Evolutionary conservation across 768 basidiomycete species (phyloP).

Genomic region (Rhizopogon vinicolor): DNA sequence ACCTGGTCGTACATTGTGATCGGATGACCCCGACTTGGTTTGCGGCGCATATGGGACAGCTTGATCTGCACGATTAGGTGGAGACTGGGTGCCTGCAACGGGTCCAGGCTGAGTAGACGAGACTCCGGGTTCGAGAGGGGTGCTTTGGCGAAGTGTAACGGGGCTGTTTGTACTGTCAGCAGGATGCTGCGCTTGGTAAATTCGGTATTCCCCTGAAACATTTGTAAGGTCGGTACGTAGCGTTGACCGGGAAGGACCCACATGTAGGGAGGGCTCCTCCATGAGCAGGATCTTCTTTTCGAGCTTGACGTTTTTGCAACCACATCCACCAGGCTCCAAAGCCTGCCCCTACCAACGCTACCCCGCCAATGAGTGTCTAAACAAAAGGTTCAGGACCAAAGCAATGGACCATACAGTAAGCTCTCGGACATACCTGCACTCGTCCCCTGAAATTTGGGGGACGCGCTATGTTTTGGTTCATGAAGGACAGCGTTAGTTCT

Average conservation of each 20-base stretch:
- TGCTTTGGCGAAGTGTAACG: neutral
- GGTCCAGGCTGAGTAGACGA: neutral
- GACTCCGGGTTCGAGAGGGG: neutral
- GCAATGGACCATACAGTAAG: neutral
- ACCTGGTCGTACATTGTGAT: conserved; percentile 1
- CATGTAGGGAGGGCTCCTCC: conserved; percentile 13
- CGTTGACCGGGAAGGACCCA: conserved; percentile 1
- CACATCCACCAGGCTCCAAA: conserved; percentile 17
- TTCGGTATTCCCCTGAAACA: conserved; percentile 22
- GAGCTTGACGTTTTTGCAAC: conserved; percentile 13
- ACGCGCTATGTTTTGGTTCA: too few species aligned
- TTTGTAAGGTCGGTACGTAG: neutral
- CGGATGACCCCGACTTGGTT: conserved; percentile 1
- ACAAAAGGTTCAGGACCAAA: neutral
- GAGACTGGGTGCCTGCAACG: neutral
- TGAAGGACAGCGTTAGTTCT: too few species aligned
- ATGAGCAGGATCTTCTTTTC: conserved; percentile 10
- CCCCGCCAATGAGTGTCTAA: conserved; percentile 23
- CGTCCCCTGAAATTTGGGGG: too few species aligned
- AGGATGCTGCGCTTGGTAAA: conserved; percentile 16
- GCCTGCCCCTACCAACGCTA: conserved; percentile 14
- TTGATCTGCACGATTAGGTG: neutral
- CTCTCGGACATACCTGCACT: neutral
- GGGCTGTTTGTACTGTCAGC: conserved; percentile 15
- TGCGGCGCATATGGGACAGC: conserved; percentile 5